Evolutionary conservation across 352 stramenopile species (phyloP).

Genomic region (Phytophthora aleatoria): DNA sequence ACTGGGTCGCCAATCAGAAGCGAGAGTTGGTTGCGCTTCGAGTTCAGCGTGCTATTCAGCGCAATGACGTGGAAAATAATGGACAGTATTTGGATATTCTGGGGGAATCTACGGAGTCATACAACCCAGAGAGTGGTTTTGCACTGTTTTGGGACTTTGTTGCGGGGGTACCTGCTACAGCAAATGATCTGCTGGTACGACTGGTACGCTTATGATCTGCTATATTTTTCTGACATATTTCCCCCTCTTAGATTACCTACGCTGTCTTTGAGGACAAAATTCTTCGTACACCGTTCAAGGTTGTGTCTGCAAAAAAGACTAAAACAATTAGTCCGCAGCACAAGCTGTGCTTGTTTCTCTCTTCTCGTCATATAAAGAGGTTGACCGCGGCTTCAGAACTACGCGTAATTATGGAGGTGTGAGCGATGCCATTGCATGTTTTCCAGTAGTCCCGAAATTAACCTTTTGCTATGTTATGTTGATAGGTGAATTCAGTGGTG

Average conservation of each 20-base stretch:
- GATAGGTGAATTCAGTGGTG: slow-evolving; percentile 31
- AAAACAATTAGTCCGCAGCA: slow-evolving; percentile 31
- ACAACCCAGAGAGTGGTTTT: slow-evolving; percentile 46
- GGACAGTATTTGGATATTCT: slow-evolving; percentile 3
- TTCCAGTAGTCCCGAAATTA: not conserved
- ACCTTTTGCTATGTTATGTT: not conserved
- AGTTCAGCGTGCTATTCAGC: slow-evolving; percentile 45
- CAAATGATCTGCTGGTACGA: slow-evolving; percentile 42
- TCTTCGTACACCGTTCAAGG: slow-evolving; percentile 49
- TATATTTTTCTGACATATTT: slow-evolving; percentile 3
- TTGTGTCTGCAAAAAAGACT: slow-evolving; percentile 34
- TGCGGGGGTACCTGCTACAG: slow-evolving; percentile 27
- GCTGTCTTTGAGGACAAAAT: slow-evolving; percentile 48
- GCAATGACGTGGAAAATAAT: slow-evolving; percentile 14
- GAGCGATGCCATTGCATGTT: not conserved
- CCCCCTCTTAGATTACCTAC: slow-evolving; percentile 50
- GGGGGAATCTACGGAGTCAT: slow-evolving; percentile 5
- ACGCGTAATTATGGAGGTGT: slow-evolving; percentile 49
- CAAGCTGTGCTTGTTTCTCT: slow-evolving; percentile 41
- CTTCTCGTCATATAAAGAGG: slow-evolving; percentile 38
- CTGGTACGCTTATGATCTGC: not conserved
- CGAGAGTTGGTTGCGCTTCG: slow-evolving; percentile 47
- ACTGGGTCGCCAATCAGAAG: slow-evolving; percentile 62
- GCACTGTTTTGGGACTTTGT: slow-evolving; percentile 56
- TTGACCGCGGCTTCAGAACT: slow-evolving; percentile 33